Conservation (phyloP, 768 basidiomycete genomes). For the Flagelloscypha sp. region DNA sequence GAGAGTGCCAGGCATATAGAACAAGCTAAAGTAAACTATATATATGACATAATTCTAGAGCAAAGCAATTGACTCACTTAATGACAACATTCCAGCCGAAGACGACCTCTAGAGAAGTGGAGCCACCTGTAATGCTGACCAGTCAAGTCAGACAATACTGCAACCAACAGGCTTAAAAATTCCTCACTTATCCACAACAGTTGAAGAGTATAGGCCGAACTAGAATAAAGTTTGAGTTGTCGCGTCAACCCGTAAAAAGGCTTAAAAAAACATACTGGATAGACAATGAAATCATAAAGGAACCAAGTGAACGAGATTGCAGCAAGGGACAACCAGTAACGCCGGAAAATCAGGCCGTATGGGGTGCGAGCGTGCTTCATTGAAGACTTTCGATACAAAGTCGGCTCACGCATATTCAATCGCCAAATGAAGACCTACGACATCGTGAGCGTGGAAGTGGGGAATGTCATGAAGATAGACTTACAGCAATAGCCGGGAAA, state of each 20-base stretch:
- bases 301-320: slow-evolving; percentile 82
- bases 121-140: slow-evolving; percentile 49
- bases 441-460: too few relatives aligned
- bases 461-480: too few relatives aligned
- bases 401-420: slow-evolving; percentile 74
- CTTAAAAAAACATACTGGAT: slow-evolving; percentile 42
- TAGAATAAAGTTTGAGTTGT: slow-evolving; percentile 17
- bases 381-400: slow-evolving; percentile 62
- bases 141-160: neutral
- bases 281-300: slow-evolving; percentile 76
- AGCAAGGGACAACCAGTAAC: slow-evolving; percentile 69
- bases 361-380: slow-evolving; percentile 74
- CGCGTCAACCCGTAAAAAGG: neutral
- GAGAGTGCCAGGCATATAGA: slow-evolving; percentile 65
- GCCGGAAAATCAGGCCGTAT: slow-evolving; percentile 64
- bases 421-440: slow-evolving; percentile 94
- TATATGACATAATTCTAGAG: slow-evolving; percentile 28
- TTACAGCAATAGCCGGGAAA: slow-evolving; percentile 67
- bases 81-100: slow-evolving; percentile 85
- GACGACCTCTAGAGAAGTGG: slow-evolving; percentile 44
- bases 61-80: slow-evolving; percentile 41
- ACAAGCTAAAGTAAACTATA: slow-evolving; percentile 35
- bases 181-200: slow-evolving; percentile 56
- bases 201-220: slow-evolving; percentile 79
- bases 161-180: neutral